phyloP scores from a whole-genome alignment of 2,329 filamentous ascomycete species.

The Claviceps sp. region DNA sequence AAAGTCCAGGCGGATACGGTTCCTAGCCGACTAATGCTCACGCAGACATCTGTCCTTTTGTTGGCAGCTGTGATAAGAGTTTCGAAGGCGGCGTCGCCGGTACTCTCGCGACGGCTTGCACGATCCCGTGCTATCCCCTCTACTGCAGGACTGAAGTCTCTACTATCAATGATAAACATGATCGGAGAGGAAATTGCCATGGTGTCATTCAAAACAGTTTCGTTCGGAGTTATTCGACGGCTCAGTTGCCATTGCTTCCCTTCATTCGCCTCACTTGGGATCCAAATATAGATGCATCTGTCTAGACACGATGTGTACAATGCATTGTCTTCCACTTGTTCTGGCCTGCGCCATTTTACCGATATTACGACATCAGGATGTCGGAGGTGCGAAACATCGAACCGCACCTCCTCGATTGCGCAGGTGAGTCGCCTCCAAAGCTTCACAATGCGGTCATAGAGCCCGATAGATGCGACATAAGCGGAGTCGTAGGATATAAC shows the following conservation, averaged over 20 bases:
- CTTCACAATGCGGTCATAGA: constrained; percentile 74
- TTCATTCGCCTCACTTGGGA: constrained; percentile 57
- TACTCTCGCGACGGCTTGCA: constrained; percentile 39
- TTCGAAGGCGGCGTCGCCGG: constrained; percentile 60
- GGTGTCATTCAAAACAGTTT: constrained; percentile 45
- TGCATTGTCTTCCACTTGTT: constrained; percentile 70
- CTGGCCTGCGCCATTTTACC: constrained; percentile 73
- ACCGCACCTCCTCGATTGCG: constrained; percentile 67
- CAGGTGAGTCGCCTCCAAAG: constrained; percentile 84
- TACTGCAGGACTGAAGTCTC: constrained; percentile 65
- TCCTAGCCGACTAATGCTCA: constrained; percentile 72
- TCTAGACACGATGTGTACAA: constrained; percentile 84
- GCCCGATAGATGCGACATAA: constrained; percentile 70
- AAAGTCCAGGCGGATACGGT: constrained; percentile 87
- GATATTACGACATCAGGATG: constrained; percentile 72
- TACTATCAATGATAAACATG: constrained; percentile 71
- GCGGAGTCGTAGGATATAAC: constrained; percentile 75
- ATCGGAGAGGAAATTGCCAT: constrained; percentile 12
- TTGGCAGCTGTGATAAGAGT: constrained; percentile 80
- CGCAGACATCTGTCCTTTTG: constrained; percentile 71
- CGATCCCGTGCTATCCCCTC: constrained; percentile 57
- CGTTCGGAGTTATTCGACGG: constrained; percentile 63
- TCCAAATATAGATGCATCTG: constrained; percentile 71
- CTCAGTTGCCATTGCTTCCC: constrained; percentile 65
- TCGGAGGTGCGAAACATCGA: constrained; percentile 82